Percentiles rank a stretch among this genome's conserved stretches.
phyloP scores from a whole-genome alignment of 352 stramenopile genomes.

The Globisporangium lucens region DNA sequence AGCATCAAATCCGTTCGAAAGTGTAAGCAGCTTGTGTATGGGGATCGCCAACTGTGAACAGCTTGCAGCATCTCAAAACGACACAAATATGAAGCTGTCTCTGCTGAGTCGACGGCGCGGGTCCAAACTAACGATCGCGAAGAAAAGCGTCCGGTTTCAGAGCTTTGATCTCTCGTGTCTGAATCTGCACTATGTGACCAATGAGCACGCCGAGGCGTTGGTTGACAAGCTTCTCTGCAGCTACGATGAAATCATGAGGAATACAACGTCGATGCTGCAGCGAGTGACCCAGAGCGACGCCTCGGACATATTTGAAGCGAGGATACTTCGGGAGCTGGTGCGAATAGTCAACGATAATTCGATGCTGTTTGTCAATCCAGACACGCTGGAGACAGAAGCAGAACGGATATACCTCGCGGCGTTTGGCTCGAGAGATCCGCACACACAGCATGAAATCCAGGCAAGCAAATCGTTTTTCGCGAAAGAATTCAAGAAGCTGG shows the following conservation, averaged over 20 bases:
- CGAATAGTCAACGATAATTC: slow-evolving; percentile 11
- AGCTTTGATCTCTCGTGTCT: slow-evolving; percentile 67
- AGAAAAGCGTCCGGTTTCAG: slow-evolving; percentile 57
- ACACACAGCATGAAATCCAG: slow-evolving; percentile 42
- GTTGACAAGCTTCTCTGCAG: slow-evolving; percentile 41
- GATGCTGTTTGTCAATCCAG: slow-evolving; percentile 14
- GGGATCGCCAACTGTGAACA: slow-evolving; percentile 40
- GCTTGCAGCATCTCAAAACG: slow-evolving; percentile 28
- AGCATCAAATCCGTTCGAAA: slow-evolving; percentile 20
- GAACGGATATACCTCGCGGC: slow-evolving; percentile 27
- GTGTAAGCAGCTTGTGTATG: slow-evolving; percentile 27
- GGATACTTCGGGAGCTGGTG: slow-evolving; percentile 22
- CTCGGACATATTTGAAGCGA: neutral
- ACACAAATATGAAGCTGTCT: slow-evolving; percentile 16
- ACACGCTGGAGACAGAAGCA: slow-evolving; percentile 6
- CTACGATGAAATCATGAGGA: slow-evolving; percentile 42
- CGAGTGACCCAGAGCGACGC: neutral
- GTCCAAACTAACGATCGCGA: slow-evolving; percentile 7
- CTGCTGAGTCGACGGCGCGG: slow-evolving; percentile 14
- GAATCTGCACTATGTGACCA: slow-evolving; percentile 51
- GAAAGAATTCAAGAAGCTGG: slow-evolving; percentile 43
- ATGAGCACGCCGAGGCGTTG: slow-evolving; percentile 35
- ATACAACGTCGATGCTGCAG: slow-evolving; percentile 25
- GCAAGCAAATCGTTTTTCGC: slow-evolving; percentile 40
- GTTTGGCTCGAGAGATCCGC: slow-evolving; percentile 27